These are phyloP conservation scores for Phytophthora agathidicida DNA, from an alignment of 352 stramenopile genomes.

Conservation along the genomic window DNA sequence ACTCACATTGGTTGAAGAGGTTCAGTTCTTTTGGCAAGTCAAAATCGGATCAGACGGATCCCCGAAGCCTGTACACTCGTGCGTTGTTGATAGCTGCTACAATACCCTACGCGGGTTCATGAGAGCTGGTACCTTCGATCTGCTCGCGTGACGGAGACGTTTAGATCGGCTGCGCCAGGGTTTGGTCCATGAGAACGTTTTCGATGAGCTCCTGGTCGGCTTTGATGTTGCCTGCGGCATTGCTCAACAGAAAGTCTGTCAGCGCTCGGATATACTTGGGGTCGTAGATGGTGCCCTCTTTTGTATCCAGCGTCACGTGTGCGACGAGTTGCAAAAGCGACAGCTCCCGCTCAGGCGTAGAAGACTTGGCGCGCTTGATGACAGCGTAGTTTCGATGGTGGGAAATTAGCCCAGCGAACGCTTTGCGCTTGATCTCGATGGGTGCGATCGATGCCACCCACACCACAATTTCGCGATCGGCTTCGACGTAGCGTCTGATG, in stretches of 20 bases:
- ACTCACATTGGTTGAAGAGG: too few species aligned
- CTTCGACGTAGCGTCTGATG: slow-evolving; percentile 28
- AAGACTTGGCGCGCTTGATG: slow-evolving; percentile 42
- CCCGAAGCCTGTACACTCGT: too few species aligned
- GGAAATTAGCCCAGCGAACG: slow-evolving; percentile 33
- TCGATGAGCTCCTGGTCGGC: slow-evolving; percentile 54
- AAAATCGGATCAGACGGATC: too few species aligned
- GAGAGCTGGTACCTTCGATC: background rate
- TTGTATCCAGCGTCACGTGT: slow-evolving; percentile 50
- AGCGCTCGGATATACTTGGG: slow-evolving; percentile 40
- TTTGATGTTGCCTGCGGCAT: slow-evolving; percentile 42
- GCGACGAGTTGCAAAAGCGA: slow-evolving; percentile 54
- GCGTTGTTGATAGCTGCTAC: too few species aligned
- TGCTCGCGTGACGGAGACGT: background rate
- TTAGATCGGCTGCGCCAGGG: slow-evolving; percentile 1
- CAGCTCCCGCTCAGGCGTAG: slow-evolving; percentile 27
- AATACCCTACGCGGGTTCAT: background rate
- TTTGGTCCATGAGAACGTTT: slow-evolving; percentile 41
- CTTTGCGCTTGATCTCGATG: slow-evolving; percentile 24
- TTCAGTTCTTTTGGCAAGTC: too few species aligned
- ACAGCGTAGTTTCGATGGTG: slow-evolving; percentile 64
- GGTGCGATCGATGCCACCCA: slow-evolving; percentile 31
- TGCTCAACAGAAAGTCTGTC: slow-evolving; percentile 52
- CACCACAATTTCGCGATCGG: slow-evolving; percentile 32
- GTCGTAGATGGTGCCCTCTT: slow-evolving; percentile 32